These are phyloP conservation scores for Rauvolfia tetraphylla DNA, from an alignment of 257 asterid genomes.

Conservation along the genomic window DNA sequence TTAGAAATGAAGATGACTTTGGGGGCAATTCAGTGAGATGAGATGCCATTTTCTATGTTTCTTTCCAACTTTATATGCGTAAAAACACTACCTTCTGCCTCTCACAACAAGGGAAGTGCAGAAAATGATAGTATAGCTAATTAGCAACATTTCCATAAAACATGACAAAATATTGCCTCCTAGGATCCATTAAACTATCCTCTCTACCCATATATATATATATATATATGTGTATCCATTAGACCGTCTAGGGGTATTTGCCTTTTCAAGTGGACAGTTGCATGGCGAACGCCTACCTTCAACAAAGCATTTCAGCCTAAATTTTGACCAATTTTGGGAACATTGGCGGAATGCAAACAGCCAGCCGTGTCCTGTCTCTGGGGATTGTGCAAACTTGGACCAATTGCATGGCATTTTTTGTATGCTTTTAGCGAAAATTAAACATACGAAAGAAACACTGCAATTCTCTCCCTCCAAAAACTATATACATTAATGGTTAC, in stretches of 20 bases:
- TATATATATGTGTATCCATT: too few relatives aligned
- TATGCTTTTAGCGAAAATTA: too few relatives aligned
- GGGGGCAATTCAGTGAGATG: not conserved
- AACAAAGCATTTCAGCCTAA: too few relatives aligned
- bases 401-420: too few relatives aligned
- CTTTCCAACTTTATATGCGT: too few relatives aligned
- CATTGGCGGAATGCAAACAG: not conserved
- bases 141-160: not conserved
- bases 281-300: not conserved
- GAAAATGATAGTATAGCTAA: not conserved
- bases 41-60: not conserved
- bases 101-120: not conserved
- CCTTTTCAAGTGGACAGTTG: not conserved
- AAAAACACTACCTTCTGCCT: not conserved
- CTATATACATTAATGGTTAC: too few relatives aligned
- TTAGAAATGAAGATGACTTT: too few relatives aligned
- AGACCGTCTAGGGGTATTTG: not conserved
- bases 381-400: too few relatives aligned
- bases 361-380: not conserved
- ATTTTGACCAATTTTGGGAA: not conserved
- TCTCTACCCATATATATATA: too few relatives aligned
- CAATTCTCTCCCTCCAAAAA: too few relatives aligned
- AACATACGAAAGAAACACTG: too few relatives aligned
- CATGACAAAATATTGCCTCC: not conserved
- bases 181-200: not conserved